Evolutionary conservation across 2,329 filamentous ascomycete genomes (phyloP).

Genomic region (Calonectria hongkongensis): DNA sequence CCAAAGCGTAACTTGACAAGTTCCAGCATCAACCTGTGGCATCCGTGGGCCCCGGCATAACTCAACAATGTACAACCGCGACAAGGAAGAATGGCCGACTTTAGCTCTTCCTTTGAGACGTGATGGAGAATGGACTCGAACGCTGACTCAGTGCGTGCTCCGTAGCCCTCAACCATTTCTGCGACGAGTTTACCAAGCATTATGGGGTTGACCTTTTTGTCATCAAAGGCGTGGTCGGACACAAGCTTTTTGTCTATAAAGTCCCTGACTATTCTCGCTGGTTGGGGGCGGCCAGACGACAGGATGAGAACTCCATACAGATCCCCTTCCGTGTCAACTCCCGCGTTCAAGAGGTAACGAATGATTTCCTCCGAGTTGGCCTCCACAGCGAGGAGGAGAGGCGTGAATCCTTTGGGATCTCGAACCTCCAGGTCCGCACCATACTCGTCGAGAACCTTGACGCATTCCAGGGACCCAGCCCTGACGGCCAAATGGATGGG

Average conservation of each 20-base stretch:
- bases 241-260: slow-evolving; percentile 25
- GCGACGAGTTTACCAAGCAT: slow-evolving; percentile 45
- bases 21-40: slow-evolving; percentile 43
- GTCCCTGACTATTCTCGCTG: slow-evolving; percentile 25
- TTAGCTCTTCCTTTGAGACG: slow-evolving; percentile 43
- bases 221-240: too few relatives aligned
- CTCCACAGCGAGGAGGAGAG: slow-evolving; percentile 44
- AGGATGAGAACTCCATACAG: slow-evolving; percentile 32
- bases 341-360: slow-evolving; percentile 41
- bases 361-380: slow-evolving; percentile 39
- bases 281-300: slow-evolving; percentile 15
- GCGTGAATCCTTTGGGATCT: slow-evolving; percentile 45
- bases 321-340: slow-evolving; percentile 32
- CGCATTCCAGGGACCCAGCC: slow-evolving; percentile 44
- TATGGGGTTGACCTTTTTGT: slow-evolving; percentile 8
- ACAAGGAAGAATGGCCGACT: slow-evolving; percentile 49
- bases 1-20: slow-evolving; percentile 46
- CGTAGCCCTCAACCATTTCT: slow-evolving; percentile 40
- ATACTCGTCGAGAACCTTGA: slow-evolving; percentile 40
- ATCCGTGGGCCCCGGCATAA: slow-evolving; percentile 36
- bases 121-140: slow-evolving; percentile 44
- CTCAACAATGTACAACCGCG: slow-evolving; percentile 52
- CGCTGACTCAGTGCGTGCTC: slow-evolving; percentile 15
- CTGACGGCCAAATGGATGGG: slow-evolving; percentile 49
- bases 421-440: slow-evolving; percentile 43